Conservation (phyloP, 2,329 filamentous ascomycete genomes). For the Arthroderma sp. region DNA sequence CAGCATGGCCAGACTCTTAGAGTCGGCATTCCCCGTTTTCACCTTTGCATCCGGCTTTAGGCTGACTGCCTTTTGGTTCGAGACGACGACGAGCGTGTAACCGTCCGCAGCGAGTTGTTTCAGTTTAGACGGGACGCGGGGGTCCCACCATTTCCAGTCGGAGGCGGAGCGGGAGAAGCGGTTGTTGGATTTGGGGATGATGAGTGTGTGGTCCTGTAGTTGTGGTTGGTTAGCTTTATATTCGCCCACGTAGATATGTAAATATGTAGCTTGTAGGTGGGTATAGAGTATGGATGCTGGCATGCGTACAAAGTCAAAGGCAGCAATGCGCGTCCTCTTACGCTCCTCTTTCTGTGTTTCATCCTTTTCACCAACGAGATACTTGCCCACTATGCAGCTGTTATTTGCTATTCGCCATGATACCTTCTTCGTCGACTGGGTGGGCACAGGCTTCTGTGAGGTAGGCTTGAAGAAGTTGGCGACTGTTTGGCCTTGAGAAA, state of each 20-base stretch:
- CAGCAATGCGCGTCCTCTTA: slow-evolving; percentile 28
- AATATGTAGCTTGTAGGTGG: too few species aligned
- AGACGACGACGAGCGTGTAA: slow-evolving; percentile 66
- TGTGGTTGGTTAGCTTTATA: not conserved
- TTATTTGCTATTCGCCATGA: slow-evolving; percentile 56
- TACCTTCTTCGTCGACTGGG: slow-evolving; percentile 46
- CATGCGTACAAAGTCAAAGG: slow-evolving; percentile 36
- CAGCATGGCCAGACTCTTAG: slow-evolving; percentile 62
- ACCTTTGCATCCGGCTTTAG: slow-evolving; percentile 61
- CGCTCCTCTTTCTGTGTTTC: slow-evolving; percentile 2
- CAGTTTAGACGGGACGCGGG: slow-evolving; percentile 54
- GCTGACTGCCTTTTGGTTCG: slow-evolving; percentile 76
- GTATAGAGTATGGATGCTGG: not conserved
- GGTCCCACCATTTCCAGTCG: slow-evolving; percentile 95
- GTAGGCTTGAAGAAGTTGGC: slow-evolving; percentile 77
- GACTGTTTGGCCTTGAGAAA: slow-evolving; percentile 40
- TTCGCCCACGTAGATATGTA: not conserved
- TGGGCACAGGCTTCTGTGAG: slow-evolving; percentile 72
- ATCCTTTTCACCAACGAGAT: slow-evolving; percentile 29
- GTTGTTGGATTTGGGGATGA: slow-evolving; percentile 68
- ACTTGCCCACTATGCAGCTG: slow-evolving; percentile 66
- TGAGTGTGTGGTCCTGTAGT: slow-evolving; percentile 79
- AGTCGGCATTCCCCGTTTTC: slow-evolving; percentile 55
- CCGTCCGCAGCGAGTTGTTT: slow-evolving; percentile 59
- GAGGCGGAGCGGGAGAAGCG: slow-evolving; percentile 56